Evolutionary conservation across 352 stramenopile species (phyloP).

Genomic region (Globisporangium okanoganense): DNA sequence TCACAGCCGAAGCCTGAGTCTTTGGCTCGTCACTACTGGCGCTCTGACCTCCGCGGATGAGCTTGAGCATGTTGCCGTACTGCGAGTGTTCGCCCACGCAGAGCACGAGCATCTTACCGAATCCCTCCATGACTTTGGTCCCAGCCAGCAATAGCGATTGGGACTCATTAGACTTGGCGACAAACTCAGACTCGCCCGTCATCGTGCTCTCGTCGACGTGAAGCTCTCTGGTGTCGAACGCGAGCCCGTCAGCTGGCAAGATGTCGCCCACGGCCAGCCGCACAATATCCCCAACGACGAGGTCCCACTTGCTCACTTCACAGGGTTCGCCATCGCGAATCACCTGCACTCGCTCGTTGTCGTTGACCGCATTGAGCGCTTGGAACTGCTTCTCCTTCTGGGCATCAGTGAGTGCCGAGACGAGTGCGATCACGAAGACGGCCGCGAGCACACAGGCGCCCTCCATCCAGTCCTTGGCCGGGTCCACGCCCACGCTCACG

Average conservation of each 20-base stretch:
- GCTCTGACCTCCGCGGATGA: slow-evolving; percentile 28
- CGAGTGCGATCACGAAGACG: slow-evolving; percentile 87
- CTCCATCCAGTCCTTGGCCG: slow-evolving; percentile 3
- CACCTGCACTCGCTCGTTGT: slow-evolving; percentile 48
- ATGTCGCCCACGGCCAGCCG: slow-evolving; percentile 33
- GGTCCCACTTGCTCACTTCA: slow-evolving; percentile 25
- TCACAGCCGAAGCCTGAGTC: background rate
- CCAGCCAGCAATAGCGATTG: slow-evolving; percentile 67
- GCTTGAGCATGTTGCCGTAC: slow-evolving; percentile 72
- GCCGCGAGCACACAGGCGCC: slow-evolving; percentile 64
- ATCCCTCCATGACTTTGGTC: slow-evolving; percentile 82
- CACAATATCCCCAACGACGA: slow-evolving; percentile 44
- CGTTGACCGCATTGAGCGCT: slow-evolving; percentile 64
- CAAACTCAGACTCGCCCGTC: slow-evolving; percentile 35
- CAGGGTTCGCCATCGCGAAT: slow-evolving; percentile 25
- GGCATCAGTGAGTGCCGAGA: slow-evolving; percentile 34
- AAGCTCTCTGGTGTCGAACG: slow-evolving; percentile 35
- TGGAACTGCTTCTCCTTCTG: slow-evolving; percentile 68
- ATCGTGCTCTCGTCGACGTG: slow-evolving; percentile 37
- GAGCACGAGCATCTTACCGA: slow-evolving; percentile 79
- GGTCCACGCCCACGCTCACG: background rate
- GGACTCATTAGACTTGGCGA: slow-evolving; percentile 24
- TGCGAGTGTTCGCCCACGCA: slow-evolving; percentile 85
- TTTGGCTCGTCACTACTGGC: background rate
- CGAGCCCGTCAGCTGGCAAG: slow-evolving; percentile 33